phyloP scores from a whole-genome alignment of 345 rosid species.

The Eucalyptus tenuipes region DNA sequence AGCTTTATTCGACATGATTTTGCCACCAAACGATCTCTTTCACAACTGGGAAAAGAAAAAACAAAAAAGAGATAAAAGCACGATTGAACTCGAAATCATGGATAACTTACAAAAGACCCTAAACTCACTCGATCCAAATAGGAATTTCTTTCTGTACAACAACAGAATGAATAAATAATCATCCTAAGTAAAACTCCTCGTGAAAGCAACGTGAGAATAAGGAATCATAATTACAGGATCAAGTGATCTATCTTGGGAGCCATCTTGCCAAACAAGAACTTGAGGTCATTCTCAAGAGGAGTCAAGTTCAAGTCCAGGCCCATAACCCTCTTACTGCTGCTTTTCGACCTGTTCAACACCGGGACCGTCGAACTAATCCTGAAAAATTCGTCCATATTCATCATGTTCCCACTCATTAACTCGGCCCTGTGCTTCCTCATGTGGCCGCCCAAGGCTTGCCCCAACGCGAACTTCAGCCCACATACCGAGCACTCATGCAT shows the following conservation, averaged over 20 bases:
- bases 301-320: slow-evolving; percentile 4
- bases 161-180: background rate
- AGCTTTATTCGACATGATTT: background rate
- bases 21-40: background rate
- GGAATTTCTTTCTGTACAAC: background rate
- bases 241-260: background rate
- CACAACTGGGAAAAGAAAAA: background rate
- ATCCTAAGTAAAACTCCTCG: background rate
- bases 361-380: background rate
- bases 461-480: slow-evolving; percentile 2
- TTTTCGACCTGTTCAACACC: background rate
- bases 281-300: slow-evolving; percentile 7
- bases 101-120: background rate
- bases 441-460: slow-evolving; percentile 14
- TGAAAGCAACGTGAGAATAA: background rate
- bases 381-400: background rate
- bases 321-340: slow-evolving; percentile 1
- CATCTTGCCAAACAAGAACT: background rate
- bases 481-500: slow-evolving; percentile 8
- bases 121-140: background rate
- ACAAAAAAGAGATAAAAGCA: background rate
- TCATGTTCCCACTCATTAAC: background rate
- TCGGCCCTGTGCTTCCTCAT: slow-evolving; percentile 8
- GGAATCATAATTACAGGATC: background rate
- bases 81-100: background rate